phyloP scores from a whole-genome alignment of 2,329 filamentous ascomycete species.

The Ophiosphaerella narmari region DNA sequence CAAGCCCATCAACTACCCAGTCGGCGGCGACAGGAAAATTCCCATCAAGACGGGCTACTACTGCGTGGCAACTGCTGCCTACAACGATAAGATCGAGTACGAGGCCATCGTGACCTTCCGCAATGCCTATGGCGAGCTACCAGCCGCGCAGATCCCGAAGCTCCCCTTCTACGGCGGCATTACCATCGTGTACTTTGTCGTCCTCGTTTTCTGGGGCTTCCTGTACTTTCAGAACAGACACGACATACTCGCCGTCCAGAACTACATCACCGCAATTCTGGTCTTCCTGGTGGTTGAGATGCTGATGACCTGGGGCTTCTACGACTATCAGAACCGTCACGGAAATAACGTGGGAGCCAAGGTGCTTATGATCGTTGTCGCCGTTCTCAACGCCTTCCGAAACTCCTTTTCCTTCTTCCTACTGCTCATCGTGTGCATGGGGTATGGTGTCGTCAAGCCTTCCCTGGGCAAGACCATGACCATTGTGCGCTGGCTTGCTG shows the following conservation, averaged over 20 bases:
- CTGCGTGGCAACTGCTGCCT: slow-evolving; percentile 81
- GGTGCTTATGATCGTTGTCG: slow-evolving; percentile 86
- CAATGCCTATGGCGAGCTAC: slow-evolving; percentile 94
- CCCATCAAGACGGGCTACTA: slow-evolving; percentile 85
- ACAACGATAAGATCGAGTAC: slow-evolving; percentile 69
- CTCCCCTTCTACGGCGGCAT: slow-evolving; percentile 95
- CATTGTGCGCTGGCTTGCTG: slow-evolving; percentile 86
- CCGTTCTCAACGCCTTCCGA: slow-evolving; percentile 86
- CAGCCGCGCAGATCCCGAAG: slow-evolving; percentile 94
- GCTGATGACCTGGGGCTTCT: slow-evolving; percentile 98
- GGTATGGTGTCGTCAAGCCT: slow-evolving; percentile 95
- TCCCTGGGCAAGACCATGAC: slow-evolving; percentile 92
- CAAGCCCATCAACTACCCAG: slow-evolving; percentile 75
- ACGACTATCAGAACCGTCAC: slow-evolving; percentile 92
- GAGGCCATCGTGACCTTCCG: slow-evolving; percentile 85
- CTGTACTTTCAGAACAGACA: slow-evolving; percentile 92
- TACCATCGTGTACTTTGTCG: slow-evolving; percentile 88
- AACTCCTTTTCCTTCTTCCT: slow-evolving; percentile 99
- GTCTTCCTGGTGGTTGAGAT: slow-evolving; percentile 94
- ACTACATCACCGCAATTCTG: slow-evolving; percentile 97
- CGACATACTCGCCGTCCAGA: slow-evolving; percentile 95
- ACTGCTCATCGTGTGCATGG: slow-evolving; percentile 98
- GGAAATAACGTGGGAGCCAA: slow-evolving; percentile 84
- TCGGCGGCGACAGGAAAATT: slow-evolving; percentile 53
- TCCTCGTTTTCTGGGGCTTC: slow-evolving; percentile 89